Conservation (phyloP, 306 rosid species). For the Vigna reflexopilosa region DNA sequence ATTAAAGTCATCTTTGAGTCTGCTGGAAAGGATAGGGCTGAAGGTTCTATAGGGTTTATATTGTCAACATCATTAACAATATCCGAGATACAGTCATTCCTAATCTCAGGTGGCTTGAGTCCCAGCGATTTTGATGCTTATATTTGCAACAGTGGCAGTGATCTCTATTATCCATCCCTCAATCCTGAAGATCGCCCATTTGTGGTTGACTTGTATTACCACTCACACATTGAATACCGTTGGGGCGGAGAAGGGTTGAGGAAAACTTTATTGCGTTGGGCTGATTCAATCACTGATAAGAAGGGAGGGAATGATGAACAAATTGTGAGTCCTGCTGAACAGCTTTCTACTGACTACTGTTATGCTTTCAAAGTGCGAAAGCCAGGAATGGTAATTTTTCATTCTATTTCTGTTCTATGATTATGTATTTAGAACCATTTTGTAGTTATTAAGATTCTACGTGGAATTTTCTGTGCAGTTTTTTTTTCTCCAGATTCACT, state of each 20-base stretch:
- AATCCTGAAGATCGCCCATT: slow-evolving; percentile 79
- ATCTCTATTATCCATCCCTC: slow-evolving; percentile 90
- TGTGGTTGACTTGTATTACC: slow-evolving; percentile 96
- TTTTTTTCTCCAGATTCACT: slow-evolving; percentile 17
- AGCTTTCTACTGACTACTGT: slow-evolving; percentile 93
- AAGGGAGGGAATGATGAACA: slow-evolving; percentile 59
- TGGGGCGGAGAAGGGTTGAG: slow-evolving; percentile 99
- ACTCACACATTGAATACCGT: slow-evolving; percentile 93
- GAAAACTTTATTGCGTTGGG: slow-evolving; percentile 94
- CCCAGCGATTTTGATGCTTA: slow-evolving; percentile 94
- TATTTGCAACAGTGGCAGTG: slow-evolving; percentile 98
- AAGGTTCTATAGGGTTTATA: slow-evolving; percentile 92
- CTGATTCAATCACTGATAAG: slow-evolving; percentile 65
- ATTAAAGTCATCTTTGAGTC: slow-evolving; percentile 77
- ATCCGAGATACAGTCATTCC: slow-evolving; percentile 84
- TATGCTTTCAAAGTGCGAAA: slow-evolving; percentile 81
- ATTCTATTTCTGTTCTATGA: slow-evolving; percentile 29
- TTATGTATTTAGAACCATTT: slow-evolving; percentile 32
- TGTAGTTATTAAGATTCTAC: slow-evolving; percentile 23
- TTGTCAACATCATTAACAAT: slow-evolving; percentile 87
- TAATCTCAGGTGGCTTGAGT: slow-evolving; percentile 74
- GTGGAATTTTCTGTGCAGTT: slow-evolving; percentile 25
- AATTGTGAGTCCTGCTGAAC: slow-evolving; percentile 73
- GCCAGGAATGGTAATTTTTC: slow-evolving; percentile 71
- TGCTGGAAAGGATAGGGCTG: slow-evolving; percentile 74